Evolutionary conservation across 768 basidiomycete species (phyloP).

Genomic region (Cyclocybe cylindracea): DNA sequence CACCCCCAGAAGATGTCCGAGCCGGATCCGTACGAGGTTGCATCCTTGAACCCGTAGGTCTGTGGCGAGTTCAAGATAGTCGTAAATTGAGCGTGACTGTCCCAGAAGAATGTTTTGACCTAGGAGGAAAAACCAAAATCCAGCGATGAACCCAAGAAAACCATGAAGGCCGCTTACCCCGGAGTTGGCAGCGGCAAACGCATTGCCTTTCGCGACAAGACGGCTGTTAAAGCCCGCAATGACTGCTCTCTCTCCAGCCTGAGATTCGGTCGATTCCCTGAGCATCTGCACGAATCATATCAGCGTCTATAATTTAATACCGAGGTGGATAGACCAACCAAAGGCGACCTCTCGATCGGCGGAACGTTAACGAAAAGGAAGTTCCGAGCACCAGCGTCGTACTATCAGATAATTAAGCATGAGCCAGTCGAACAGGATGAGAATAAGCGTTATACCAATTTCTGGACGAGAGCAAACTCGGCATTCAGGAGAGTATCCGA

Average conservation of each 20-base stretch:
- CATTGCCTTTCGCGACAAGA: constrained; percentile 38
- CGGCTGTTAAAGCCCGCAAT: constrained; percentile 54
- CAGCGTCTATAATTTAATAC: not conserved
- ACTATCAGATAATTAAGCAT: constrained; percentile 26
- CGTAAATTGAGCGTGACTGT: constrained; percentile 49
- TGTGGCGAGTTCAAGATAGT: constrained; percentile 48
- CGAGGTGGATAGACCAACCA: constrained; percentile 25
- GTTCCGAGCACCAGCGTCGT: constrained; percentile 52
- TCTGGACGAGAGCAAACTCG: constrained; percentile 51
- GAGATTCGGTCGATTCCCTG: constrained; percentile 37
- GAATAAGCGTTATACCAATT: constrained; percentile 36
- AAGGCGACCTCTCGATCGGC: constrained; percentile 41
- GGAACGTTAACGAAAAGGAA: constrained; percentile 52
- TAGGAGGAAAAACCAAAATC: constrained; percentile 15
- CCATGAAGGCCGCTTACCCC: constrained; percentile 37
- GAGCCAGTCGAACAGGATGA: not conserved
- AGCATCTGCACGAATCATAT: constrained; percentile 43
- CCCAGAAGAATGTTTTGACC: constrained; percentile 51
- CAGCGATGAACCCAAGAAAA: not conserved
- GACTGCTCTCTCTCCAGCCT: constrained; percentile 42
- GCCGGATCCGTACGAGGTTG: constrained; percentile 42
- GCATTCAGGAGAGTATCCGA: constrained; percentile 46
- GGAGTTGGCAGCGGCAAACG: constrained; percentile 43
- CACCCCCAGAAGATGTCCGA: constrained; percentile 57
- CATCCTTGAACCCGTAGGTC: constrained; percentile 54